phyloP scores from a whole-genome alignment of 768 basidiomycete species.

The Asterophora parasitica region DNA sequence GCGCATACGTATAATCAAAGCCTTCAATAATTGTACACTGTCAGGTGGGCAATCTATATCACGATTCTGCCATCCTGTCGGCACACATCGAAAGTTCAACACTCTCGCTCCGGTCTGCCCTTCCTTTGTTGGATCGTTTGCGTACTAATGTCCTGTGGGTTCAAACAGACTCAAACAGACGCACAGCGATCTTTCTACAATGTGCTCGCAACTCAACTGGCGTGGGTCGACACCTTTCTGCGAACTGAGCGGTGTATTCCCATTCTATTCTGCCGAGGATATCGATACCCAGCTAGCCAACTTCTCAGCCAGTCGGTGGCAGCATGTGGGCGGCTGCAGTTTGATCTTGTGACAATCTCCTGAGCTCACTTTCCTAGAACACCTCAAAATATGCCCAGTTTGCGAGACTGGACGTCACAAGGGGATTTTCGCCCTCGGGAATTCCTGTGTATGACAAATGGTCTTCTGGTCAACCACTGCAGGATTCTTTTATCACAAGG shows the following conservation, averaged over 20 bases:
- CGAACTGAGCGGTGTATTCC: slow-evolving; percentile 52
- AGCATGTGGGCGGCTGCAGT: slow-evolving; percentile 16
- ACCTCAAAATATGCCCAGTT: slow-evolving; percentile 21
- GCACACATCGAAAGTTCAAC: slow-evolving; percentile 55
- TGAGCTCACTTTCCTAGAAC: slow-evolving; percentile 1
- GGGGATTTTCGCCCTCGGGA: slow-evolving; percentile 47
- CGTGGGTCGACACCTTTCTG: slow-evolving; percentile 49
- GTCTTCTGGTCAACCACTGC: slow-evolving; percentile 25
- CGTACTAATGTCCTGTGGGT: slow-evolving; percentile 2
- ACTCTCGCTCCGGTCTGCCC: slow-evolving; percentile 49
- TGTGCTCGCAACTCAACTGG: slow-evolving; percentile 48
- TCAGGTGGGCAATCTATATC: slow-evolving; percentile 36
- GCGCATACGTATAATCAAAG: background rate
- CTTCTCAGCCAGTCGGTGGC: slow-evolving; percentile 32
- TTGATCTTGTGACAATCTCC: background rate
- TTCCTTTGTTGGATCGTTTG: background rate
- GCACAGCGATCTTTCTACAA: slow-evolving; percentile 36
- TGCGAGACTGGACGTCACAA: slow-evolving; percentile 48
- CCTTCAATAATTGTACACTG: background rate
- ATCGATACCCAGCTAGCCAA: slow-evolving; percentile 28
- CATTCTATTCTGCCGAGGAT: slow-evolving; percentile 28
- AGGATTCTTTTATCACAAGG: slow-evolving; percentile 32
- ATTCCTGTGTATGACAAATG: slow-evolving; percentile 35
- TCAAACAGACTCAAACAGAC: slow-evolving; percentile 23
- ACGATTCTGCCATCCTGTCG: slow-evolving; percentile 54